phyloP scores from a whole-genome alignment of 768 basidiomycete genomes.

The Suillus subalutaceus region DNA sequence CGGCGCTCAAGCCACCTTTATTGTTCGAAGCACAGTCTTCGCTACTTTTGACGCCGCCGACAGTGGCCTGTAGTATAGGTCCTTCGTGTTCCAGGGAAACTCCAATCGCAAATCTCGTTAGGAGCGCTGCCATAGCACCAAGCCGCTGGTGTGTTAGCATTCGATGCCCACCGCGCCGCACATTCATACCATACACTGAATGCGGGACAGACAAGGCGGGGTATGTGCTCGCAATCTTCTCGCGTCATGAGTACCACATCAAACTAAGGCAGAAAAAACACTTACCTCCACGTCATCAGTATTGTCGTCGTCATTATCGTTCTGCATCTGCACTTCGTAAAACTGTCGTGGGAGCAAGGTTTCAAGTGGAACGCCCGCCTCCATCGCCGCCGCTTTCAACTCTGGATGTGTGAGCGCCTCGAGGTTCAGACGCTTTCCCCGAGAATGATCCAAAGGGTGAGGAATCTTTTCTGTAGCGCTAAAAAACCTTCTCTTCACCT shows the following conservation, averaged over 20 bases:
- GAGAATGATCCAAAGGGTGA: slow-evolving; percentile 18
- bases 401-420: slow-evolving; percentile 52
- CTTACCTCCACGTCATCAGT: slow-evolving; percentile 2
- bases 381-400: slow-evolving; percentile 64
- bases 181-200: slow-evolving; percentile 20
- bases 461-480: slow-evolving; percentile 14
- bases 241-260: background rate
- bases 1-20: background rate
- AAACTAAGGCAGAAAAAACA: background rate
- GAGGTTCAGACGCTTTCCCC: slow-evolving; percentile 64
- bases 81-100: slow-evolving; percentile 31
- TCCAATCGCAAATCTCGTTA: slow-evolving; percentile 54
- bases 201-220: slow-evolving; percentile 14
- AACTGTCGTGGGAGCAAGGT: slow-evolving; percentile 49
- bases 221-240: slow-evolving; percentile 5
- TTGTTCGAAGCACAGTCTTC: background rate
- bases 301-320: background rate
- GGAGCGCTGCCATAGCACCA: slow-evolving; percentile 57
- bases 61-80: background rate
- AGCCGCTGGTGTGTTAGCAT: slow-evolving; percentile 59
- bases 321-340: slow-evolving; percentile 22
- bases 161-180: slow-evolving; percentile 1
- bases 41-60: background rate
- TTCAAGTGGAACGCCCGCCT: slow-evolving; percentile 64
- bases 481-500: slow-evolving; percentile 16